Evolutionary conservation across 345 rosid species (phyloP).

Genomic region (Brassica carinata): DNA sequence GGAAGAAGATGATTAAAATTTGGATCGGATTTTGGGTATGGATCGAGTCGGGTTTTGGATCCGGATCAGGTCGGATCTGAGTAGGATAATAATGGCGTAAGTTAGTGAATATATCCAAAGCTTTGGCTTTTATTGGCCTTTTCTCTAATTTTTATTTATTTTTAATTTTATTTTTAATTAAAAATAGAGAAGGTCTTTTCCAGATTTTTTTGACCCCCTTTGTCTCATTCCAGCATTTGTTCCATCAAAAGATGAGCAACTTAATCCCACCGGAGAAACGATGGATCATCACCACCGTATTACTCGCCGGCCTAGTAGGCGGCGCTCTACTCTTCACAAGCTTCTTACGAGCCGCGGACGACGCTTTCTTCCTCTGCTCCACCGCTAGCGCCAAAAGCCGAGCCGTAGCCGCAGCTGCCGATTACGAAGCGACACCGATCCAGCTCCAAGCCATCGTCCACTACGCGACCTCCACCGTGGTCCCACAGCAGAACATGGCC

Average conservation of each 20-base stretch:
- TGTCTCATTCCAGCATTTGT: no score
- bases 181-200: no score
- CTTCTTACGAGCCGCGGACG: constrained; percentile 36
- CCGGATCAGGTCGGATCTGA: no score
- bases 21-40: no score
- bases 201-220: no score
- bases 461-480: constrained; percentile 54
- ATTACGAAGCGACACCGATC: constrained; percentile 46
- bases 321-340: constrained; percentile 42
- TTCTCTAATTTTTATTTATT: no score
- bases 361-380: constrained; percentile 44
- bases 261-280: constrained; percentile 43
- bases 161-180: no score
- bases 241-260: constrained; percentile 16
- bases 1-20: no score
- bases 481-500: constrained; percentile 54
- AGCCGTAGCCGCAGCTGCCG: constrained; percentile 21
- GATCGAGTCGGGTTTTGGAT: no score
- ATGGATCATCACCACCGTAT: constrained; percentile 35
- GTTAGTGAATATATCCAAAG: no score
- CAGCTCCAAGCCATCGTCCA: constrained; percentile 64
- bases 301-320: constrained; percentile 38
- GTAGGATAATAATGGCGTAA: no score
- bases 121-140: no score
- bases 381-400: constrained; percentile 36